phyloP scores from a whole-genome alignment of 805 yeast species.

The Isabelozyma heimii region DNA sequence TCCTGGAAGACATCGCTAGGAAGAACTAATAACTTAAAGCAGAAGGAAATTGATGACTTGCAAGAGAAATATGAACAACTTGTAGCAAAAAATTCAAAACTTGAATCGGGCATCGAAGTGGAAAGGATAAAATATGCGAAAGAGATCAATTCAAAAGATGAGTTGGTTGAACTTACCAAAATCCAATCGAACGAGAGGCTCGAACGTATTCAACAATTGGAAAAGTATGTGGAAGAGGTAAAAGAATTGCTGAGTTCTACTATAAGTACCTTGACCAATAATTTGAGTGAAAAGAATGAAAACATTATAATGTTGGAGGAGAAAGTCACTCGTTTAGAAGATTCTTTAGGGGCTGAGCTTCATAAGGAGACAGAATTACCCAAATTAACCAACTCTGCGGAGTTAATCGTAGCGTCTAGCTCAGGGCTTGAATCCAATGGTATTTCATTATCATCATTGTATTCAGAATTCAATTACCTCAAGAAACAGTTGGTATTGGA shows the following conservation, averaged over 20 bases:
- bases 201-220: constrained; percentile 53
- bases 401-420: constrained; percentile 42
- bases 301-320: constrained; percentile 33
- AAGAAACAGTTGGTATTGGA: constrained; percentile 69
- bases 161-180: constrained; percentile 56
- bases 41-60: constrained; percentile 45
- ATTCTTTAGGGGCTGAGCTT: constrained; percentile 37
- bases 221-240: constrained; percentile 42
- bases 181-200: constrained; percentile 50
- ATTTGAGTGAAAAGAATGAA: constrained; percentile 30
- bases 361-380: constrained; percentile 39
- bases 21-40: constrained; percentile 35
- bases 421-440: constrained; percentile 27
- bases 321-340: constrained; percentile 37
- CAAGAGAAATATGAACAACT: constrained; percentile 39
- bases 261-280: constrained; percentile 30
- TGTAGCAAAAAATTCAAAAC: constrained; percentile 13
- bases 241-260: constrained; percentile 35
- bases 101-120: constrained; percentile 29
- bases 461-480: constrained; percentile 60
- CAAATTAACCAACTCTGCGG: constrained; percentile 56
- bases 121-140: constrained; percentile 46
- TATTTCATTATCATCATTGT: constrained; percentile 63
- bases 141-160: constrained; percentile 52
- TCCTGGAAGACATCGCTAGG: constrained; percentile 22